Evolutionary conservation across 192 early-diverging fungal genomes (phyloP), one percentile per base, ranked within the genome.

Genomic region (Coemansia sp.): DNA sequence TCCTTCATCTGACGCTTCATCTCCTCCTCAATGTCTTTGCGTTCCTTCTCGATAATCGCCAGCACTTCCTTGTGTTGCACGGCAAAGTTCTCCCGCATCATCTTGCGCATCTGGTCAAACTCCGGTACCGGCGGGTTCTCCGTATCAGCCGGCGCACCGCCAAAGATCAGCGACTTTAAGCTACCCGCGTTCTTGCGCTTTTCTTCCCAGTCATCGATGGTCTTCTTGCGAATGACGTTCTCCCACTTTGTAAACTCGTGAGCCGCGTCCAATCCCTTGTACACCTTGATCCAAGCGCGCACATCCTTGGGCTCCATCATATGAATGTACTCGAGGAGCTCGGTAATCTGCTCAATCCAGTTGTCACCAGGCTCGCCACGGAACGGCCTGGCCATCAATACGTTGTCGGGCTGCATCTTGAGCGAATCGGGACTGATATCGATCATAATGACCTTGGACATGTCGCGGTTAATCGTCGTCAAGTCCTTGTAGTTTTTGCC

Each of bases 381-480:
- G 93, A 96, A 99, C 63, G 92, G 90, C 71, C 94, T 91, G 62
- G 95, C 80, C 27, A 90, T 61, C 31, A 99, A 79, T 22, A 90
- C 90, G 73, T 98, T 99, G 73, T 97, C 95, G 15, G 96, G 96
- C 77, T 99, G 97, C 71, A 92, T 82, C 52, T 90, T 77, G 84
- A 89, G 93, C n/a, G 91, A 87, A 46, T 93, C 89, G 6, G 93
- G 90, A 76, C 95, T 91, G 13, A 90, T 92, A 77, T 99, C 98
- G 74, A 99, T 89, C 66, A 97, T 90, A 65, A 99, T 94, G 29
- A 96, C 93, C 82, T 94, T 96, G 68, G 88, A 86, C 66, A 95
- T 80, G 85, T 99, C 97, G 67, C 98, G 91, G 87, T 99, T 99
- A 68, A 97, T 86, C 61, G 93, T 90, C 27, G 88, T 89, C 68